Conservation (phyloP, 495 filamentous ascomycete species). For the Staphylotrichum longicolle region DNA sequence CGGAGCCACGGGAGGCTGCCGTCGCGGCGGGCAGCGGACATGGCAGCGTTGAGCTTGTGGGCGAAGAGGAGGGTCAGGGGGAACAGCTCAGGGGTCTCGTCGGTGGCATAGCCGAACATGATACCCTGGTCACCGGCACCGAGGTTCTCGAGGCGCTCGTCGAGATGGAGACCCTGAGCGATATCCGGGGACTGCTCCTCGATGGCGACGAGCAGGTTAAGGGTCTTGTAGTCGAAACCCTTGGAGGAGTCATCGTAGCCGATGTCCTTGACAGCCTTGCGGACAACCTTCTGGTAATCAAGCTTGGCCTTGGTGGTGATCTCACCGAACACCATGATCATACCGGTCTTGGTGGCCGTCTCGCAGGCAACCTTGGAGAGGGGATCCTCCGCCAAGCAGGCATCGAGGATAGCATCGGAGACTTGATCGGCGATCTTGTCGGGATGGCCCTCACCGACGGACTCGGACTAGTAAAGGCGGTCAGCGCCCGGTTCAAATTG, state of each 20-base stretch:
- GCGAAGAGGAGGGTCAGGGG: conserved; percentile 89
- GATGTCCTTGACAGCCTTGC: conserved; percentile 93
- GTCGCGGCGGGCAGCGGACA: conserved; percentile 82
- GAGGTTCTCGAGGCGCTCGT: conserved; percentile 93
- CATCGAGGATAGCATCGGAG: conserved; percentile 97
- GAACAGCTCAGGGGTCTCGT: conserved; percentile 96
- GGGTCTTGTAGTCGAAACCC: conserved; percentile 99
- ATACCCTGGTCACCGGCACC: conserved; percentile 99
- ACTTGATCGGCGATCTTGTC: conserved; percentile 99
- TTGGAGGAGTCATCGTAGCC: conserved; percentile 95
- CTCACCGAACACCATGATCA: conserved; percentile 99
- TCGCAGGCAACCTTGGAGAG: conserved; percentile 99
- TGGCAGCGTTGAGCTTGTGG: conserved; percentile 92
- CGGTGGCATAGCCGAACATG: conserved; percentile 99
- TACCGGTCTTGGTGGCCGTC: conserved; percentile 98
- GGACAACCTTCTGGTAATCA: conserved; percentile 98
- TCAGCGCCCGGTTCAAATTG: conserved; percentile 19
- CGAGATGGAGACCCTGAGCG: conserved; percentile 95
- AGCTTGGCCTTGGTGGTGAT: conserved; percentile 93
- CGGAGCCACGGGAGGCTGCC: conserved; percentile 90
- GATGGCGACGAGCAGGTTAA: conserved; percentile 97
- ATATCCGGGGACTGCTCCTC: conserved; percentile 99
- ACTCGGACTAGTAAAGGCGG: conserved; percentile 66
- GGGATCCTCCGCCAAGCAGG: conserved; percentile 88
- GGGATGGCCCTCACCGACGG: conserved; percentile 95